Conservation (phyloP, 176 grass and related monocot genomes). For the Oryza officinalis region DNA sequence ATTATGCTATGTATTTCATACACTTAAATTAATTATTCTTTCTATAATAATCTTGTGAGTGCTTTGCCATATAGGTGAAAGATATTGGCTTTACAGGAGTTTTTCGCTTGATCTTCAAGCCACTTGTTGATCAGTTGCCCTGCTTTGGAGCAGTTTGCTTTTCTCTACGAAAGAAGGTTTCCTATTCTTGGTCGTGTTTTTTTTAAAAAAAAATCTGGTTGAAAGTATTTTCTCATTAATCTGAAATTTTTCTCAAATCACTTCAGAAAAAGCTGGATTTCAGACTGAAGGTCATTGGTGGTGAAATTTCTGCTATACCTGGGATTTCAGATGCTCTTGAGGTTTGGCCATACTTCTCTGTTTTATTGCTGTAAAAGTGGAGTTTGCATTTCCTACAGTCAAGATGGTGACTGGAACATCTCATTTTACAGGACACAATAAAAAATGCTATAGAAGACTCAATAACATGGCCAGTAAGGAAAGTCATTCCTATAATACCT, state of each 20-base stretch:
- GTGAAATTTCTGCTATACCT: slow-evolving; percentile 85
- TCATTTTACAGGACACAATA: slow-evolving; percentile 73
- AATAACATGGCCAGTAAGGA: slow-evolving; percentile 93
- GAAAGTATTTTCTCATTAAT: neutral
- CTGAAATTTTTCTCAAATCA: slow-evolving; percentile 17
- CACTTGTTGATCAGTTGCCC: slow-evolving; percentile 75
- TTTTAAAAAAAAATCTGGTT: neutral
- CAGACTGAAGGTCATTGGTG: slow-evolving; percentile 85
- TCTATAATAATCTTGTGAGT: slow-evolving; percentile 34
- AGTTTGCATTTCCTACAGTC: slow-evolving; percentile 19
- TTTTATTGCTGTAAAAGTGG: slow-evolving; percentile 19
- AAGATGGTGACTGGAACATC: slow-evolving; percentile 11
- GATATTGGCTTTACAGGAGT: slow-evolving; percentile 84
- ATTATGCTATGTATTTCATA: neutral
- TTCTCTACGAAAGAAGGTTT: slow-evolving; percentile 98
- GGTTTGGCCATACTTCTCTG: slow-evolving; percentile 42
- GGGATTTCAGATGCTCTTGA: slow-evolving; percentile 95
- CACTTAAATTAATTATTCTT: neutral
- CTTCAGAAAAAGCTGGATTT: slow-evolving; percentile 97
- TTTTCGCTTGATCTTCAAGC: slow-evolving; percentile 91
- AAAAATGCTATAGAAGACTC: slow-evolving; percentile 95
- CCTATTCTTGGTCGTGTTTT: neutral
- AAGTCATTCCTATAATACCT: slow-evolving; percentile 93
- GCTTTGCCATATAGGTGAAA: slow-evolving; percentile 64
- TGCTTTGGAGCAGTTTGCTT: slow-evolving; percentile 96